A percentile compares a stretch with the other conserved stretches of the same genome.
Evolutionary conservation across 139 green algal genomes (phyloP).

Genomic region (Chlorella sp.): DNA sequence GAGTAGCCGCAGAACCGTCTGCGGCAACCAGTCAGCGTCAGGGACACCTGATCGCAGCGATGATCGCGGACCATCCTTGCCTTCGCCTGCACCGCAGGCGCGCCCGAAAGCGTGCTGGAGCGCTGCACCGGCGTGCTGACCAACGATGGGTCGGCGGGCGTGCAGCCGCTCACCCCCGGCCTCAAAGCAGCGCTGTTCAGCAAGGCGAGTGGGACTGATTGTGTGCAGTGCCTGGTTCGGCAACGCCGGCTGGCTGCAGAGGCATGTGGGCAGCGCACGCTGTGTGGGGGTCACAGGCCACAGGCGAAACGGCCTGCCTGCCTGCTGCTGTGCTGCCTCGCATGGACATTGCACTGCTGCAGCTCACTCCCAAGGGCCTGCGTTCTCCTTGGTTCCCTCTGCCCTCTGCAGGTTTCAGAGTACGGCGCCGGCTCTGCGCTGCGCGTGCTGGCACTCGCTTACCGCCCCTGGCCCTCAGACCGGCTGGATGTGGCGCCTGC

Average conservation of each 20-base stretch:
- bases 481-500: conserved; percentile 37
- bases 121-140: conserved; percentile 73
- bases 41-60: too few species aligned
- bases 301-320: too few species aligned
- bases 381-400: too few species aligned
- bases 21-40: too few species aligned
- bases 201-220: not conserved
- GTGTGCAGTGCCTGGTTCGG: not conserved
- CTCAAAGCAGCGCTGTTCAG: conserved; percentile 1
- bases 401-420: conserved; percentile 36
- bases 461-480: conserved; percentile 43
- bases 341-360: too few species aligned
- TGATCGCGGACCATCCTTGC: too few species aligned
- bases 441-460: conserved; percentile 88
- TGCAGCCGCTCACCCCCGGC: conserved; percentile 58
- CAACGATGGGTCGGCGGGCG: conserved; percentile 14
- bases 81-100: conserved; percentile 32
- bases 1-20: too few species aligned
- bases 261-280: not conserved
- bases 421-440: conserved; percentile 65
- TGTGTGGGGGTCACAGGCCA: too few species aligned
- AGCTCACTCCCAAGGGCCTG: too few species aligned
- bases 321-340: not conserved
- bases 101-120: conserved; percentile 85
- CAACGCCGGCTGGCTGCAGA: too few species aligned